Conservation (phyloP, 495 filamentous ascomycete species). For the Aspergillus nanangensis region DNA sequence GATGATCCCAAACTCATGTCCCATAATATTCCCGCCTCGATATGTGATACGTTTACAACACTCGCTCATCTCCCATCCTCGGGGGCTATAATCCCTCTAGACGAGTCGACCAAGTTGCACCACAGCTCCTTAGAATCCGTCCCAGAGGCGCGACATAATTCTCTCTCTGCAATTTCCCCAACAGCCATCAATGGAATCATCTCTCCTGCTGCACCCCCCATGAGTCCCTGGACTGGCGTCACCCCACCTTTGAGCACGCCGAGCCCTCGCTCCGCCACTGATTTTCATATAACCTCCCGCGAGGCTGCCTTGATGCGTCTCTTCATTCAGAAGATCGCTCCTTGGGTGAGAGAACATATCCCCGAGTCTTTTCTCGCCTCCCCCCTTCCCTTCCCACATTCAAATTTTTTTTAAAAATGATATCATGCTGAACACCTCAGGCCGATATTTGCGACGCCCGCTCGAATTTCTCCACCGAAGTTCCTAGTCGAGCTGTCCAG, state of each 20-base stretch:
- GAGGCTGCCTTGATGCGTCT: constrained; percentile 30
- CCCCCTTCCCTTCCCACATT: neutral
- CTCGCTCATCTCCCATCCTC: neutral
- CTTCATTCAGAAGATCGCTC: constrained; percentile 32
- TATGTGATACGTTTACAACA: neutral
- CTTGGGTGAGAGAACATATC: constrained; percentile 32
- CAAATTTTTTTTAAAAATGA: neutral
- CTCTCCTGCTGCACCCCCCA: constrained; percentile 10
- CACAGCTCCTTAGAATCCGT: neutral
- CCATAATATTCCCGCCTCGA: neutral
- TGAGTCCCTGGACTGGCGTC: constrained; percentile 11
- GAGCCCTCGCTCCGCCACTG: constrained; percentile 7
- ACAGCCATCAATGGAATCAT: neutral
- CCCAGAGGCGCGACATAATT: neutral
- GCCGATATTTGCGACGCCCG: constrained; percentile 33
- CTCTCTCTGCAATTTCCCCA: constrained; percentile 10
- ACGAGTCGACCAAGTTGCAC: neutral
- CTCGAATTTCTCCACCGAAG: constrained; percentile 31
- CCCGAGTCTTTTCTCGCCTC: too few relatives aligned
- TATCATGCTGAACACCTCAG: constrained; percentile 12
- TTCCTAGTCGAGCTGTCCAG: constrained; percentile 29
- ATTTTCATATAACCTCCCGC: constrained; percentile 17
- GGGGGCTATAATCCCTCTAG: neutral
- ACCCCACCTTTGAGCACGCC: constrained; percentile 7
- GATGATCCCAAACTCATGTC: neutral